Conservation (phyloP, 768 basidiomycete species). For the Tremella fuciformis region DNA sequence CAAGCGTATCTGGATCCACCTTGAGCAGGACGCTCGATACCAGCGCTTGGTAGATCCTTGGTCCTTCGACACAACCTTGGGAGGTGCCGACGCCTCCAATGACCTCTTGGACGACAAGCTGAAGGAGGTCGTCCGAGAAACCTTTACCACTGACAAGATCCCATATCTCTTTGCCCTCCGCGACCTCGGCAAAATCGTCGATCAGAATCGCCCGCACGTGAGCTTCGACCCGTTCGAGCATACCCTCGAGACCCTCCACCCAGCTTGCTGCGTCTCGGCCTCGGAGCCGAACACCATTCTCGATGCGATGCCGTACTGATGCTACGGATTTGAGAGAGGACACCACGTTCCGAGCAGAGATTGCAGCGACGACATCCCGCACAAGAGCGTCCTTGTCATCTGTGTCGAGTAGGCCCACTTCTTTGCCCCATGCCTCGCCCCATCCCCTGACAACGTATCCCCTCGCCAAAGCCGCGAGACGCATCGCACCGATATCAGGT, state of each 20-base stretch:
- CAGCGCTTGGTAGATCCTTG: slow-evolving; percentile 66
- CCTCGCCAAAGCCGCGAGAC: slow-evolving; percentile 69
- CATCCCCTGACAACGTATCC: slow-evolving; percentile 77
- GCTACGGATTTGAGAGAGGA: slow-evolving; percentile 67
- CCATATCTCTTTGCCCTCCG: slow-evolving; percentile 68
- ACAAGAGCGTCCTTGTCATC: slow-evolving; percentile 67
- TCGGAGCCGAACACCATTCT: slow-evolving; percentile 26
- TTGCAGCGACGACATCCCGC: slow-evolving; percentile 69
- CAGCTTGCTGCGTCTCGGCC: slow-evolving; percentile 52
- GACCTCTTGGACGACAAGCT: slow-evolving; percentile 68
- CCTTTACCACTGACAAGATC: slow-evolving; percentile 73
- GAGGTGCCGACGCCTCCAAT: slow-evolving; percentile 60
- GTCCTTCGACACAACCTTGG: slow-evolving; percentile 61
- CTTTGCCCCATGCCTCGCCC: slow-evolving; percentile 79
- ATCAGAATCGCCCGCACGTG: slow-evolving; percentile 64
- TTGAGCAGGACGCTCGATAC: slow-evolving; percentile 71
- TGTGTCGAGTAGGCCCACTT: slow-evolving; percentile 69
- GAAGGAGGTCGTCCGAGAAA: slow-evolving; percentile 67
- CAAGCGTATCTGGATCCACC: slow-evolving; percentile 61
- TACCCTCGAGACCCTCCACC: slow-evolving; percentile 66
- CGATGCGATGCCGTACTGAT: slow-evolving; percentile 49
- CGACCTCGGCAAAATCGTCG: slow-evolving; percentile 62
- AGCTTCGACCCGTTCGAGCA: slow-evolving; percentile 65
- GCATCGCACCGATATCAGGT: slow-evolving; percentile 71
- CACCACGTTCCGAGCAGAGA: slow-evolving; percentile 67